These are phyloP conservation scores for Phytophthora litchii DNA, from an alignment of 352 stramenopile species.

Conservation along the genomic window DNA sequence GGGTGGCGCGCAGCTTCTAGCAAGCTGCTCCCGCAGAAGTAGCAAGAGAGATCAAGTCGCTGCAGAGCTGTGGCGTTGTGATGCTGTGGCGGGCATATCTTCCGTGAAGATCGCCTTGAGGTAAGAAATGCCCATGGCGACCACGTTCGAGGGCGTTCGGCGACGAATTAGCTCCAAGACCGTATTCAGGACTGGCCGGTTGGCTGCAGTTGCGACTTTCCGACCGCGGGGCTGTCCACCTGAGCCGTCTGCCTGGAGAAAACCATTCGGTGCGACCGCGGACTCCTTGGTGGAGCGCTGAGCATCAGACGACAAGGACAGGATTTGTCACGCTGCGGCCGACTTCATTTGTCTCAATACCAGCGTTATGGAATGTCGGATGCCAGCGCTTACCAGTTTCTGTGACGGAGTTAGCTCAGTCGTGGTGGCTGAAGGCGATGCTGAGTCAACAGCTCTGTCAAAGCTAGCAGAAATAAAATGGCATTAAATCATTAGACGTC, in stretches of 20 bases:
- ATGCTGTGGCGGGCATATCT: no score
- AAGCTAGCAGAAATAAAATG: constrained; percentile 18
- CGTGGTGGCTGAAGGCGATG: neutral
- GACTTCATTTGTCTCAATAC: constrained; percentile 26
- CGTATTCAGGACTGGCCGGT: no score
- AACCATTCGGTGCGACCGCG: neutral
- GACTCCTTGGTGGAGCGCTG: neutral
- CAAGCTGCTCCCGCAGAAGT: neutral
- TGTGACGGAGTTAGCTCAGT: constrained; percentile 4
- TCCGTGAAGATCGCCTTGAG: neutral
- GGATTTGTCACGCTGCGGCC: constrained; percentile 18
- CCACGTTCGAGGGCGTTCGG: constrained; percentile 6
- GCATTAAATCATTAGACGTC: constrained; percentile 35
- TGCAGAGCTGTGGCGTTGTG: neutral
- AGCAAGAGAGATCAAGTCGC: neutral
- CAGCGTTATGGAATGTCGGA: constrained; percentile 9
- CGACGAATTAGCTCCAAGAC: constrained; percentile 7
- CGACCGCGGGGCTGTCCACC: constrained; percentile 25
- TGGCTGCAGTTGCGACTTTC: constrained; percentile 4
- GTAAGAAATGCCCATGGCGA: neutral
- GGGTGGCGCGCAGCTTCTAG: neutral
- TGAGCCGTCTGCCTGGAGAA: constrained; percentile 20
- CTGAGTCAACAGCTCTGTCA: constrained; percentile 7
- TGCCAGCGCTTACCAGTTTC: neutral
- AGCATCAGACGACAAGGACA: neutral